These are phyloP conservation scores for Paecilomyces dactylethromorphus DNA, from an alignment of 2,329 filamentous ascomycete genomes.

Conservation along the genomic window DNA sequence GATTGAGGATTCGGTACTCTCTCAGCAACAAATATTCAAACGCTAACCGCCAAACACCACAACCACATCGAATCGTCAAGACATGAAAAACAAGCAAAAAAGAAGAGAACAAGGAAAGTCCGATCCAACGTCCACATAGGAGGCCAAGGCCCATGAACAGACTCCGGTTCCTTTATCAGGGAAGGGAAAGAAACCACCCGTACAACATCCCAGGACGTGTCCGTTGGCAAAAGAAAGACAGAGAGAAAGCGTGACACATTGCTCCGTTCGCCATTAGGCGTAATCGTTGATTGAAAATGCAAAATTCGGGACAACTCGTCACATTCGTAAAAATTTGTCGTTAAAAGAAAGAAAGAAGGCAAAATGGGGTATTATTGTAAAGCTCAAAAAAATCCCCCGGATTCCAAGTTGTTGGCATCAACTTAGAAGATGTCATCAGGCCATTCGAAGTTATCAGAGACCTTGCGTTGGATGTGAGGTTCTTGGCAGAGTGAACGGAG, in stretches of 20 bases:
- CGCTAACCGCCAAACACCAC: background rate
- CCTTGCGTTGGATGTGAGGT: background rate
- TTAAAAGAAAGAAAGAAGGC: background rate
- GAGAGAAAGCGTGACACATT: background rate
- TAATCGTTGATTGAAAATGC: background rate
- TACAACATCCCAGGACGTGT: background rate
- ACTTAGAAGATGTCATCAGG: conserved; percentile 38
- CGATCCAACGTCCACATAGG: background rate
- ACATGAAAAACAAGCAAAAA: background rate
- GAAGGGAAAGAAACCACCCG: background rate
- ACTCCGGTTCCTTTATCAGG: background rate
- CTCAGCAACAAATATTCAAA: background rate
- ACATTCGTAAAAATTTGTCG: background rate
- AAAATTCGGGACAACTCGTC: background rate
- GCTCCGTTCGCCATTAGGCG: background rate
- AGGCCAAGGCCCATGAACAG: background rate
- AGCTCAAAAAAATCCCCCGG: background rate
- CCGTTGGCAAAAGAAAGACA: background rate
- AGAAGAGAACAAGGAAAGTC: background rate
- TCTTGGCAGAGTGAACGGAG: background rate
- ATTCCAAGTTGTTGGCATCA: background rate
- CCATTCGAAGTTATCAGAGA: conserved; percentile 32
- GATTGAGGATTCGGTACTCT: background rate
- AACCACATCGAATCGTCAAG: background rate
- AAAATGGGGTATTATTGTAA: background rate